Base-by-base conservation (phyloP, 805 yeast species). In the Diddensiella transvaalensis region DNA sequence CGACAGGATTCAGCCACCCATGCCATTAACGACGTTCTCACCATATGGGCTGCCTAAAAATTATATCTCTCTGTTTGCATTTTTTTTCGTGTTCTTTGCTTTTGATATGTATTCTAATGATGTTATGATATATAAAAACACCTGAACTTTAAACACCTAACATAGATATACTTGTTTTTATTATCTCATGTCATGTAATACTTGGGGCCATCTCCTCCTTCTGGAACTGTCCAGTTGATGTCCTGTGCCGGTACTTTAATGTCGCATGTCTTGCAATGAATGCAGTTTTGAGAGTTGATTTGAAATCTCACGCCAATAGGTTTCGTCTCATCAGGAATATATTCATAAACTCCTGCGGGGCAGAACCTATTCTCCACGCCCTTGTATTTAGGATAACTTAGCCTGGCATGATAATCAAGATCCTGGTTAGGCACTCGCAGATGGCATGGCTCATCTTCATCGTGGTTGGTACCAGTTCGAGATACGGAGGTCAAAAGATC, bases 181-280 rank as follows among this genome's bases (percentile, higher is more conserved):
- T 37, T 41, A 15, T 37, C 11, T 26, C 58, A 83, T 4, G 95
- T 83, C 83, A 87, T 79, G 65, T 83, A 83, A 66, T 93, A 93
- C 67, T 93, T 93, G 49, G 99, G 99, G 11, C 99, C 99, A 66
- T 86, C 99, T 24, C 98, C 97, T 52, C 99, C 98, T 72, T 93
- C 98, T 4, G 99, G 99, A n/a, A 88, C 96, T 10, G 82, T 79
- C 99, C 99, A 93, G 63, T 79, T 76, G 53, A 93, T 93, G 63
- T 90, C 96, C 69, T 91, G 96, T 0, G 87, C 76, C 4, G 99
- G 99, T 6, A 85, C 95, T 69, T 93, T 93, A 66, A 93, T 93
- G 68, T 93, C 99, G 73, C 99, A 91, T 1, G 98, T 91, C 69
- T 93, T 93, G 73, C 99, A 93, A 68, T 93, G 99, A 56, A 93